These are phyloP conservation scores for Phytophthora hibernalis DNA, from an alignment of 352 stramenopile species.

Conservation along the genomic window DNA sequence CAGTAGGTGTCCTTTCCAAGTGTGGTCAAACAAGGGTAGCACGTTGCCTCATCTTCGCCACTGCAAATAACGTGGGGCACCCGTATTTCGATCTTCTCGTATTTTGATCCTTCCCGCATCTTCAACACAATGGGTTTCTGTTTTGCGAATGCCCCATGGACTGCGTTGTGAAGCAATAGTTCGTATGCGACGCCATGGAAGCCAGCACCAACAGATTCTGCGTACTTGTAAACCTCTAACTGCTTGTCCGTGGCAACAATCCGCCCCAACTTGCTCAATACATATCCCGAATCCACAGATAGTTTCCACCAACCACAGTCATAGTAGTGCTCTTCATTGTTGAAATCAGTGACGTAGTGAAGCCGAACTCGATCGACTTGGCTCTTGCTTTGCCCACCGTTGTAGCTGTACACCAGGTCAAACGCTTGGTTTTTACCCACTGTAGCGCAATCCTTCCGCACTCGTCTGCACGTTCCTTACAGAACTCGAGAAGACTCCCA, in stretches of 20 bases:
- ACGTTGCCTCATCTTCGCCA: slow-evolving; percentile 10
- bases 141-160: slow-evolving; percentile 18
- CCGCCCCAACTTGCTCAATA: slow-evolving; percentile 14
- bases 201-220: slow-evolving; percentile 26
- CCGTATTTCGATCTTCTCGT: slow-evolving; percentile 32
- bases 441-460: not conserved
- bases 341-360: slow-evolving; percentile 29
- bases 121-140: slow-evolving; percentile 24
- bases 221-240: slow-evolving; percentile 30
- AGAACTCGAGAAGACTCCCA: no score
- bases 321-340: slow-evolving; percentile 20
- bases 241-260: no score
- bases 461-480: no score
- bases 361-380: slow-evolving; percentile 20
- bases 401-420: slow-evolving; percentile 22
- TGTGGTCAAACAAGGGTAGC: slow-evolving; percentile 14
- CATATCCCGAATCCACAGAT: slow-evolving; percentile 31
- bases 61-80: no score
- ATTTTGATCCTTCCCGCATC: slow-evolving; percentile 22
- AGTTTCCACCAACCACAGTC: slow-evolving; percentile 1
- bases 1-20: slow-evolving; percentile 23
- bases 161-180: slow-evolving; percentile 27
- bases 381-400: slow-evolving; percentile 1
- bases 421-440: slow-evolving; percentile 7
- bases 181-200: slow-evolving; percentile 19